Evolutionary conservation across 345 rosid genomes (phyloP), one percentile per base, ranked within the genome.

Genomic region (Murraya paniculata): DNA sequence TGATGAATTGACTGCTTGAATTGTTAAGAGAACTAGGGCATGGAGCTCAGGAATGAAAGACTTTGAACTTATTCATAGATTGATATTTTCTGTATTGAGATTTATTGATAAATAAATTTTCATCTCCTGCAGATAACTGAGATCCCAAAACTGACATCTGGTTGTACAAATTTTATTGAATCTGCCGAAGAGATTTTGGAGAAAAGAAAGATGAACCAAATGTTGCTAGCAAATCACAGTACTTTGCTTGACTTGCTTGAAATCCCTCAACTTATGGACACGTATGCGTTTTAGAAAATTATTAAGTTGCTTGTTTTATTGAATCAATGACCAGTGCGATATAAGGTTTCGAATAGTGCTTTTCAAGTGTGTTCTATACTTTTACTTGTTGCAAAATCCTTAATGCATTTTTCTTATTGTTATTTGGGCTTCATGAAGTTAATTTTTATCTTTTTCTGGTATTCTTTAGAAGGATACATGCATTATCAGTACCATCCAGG

Each of bases 231-330:
- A 8, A 96, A 94, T 83, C 99, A 96, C 76, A 88, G 95, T 81
- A 89, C 91, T 85, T 86, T 96, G 86, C 97, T 96, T 58, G 99
- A 96, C 84, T 90, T 96, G 91, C 99, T 96, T 75, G 99, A 96
- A 86, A 96, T 96, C 80, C 99, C 98, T 82, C 99, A 96, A 85
- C 99, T 96, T 74, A 96, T 96, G 99, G 99, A 96, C 86, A 96
- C 99, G 98, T 94, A 89, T 64, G 96, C 85, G 72, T 61, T 83
- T 83, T 60, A 45, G 21, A 8, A 73, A 30, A 41, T 56, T 73
- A 27, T 73, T 21, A 38, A 66, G 59, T 68, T 35, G 36, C 60
- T 69, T 72, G 55, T 73, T 67, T 38, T 62, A 62, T 39, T 62
- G 66, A 61, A 71, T 56, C 58, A 27, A 72, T 68, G 6, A 1